phyloP scores from a whole-genome alignment of 2,329 filamentous ascomycete species.

The Coniochaeta sp. region DNA sequence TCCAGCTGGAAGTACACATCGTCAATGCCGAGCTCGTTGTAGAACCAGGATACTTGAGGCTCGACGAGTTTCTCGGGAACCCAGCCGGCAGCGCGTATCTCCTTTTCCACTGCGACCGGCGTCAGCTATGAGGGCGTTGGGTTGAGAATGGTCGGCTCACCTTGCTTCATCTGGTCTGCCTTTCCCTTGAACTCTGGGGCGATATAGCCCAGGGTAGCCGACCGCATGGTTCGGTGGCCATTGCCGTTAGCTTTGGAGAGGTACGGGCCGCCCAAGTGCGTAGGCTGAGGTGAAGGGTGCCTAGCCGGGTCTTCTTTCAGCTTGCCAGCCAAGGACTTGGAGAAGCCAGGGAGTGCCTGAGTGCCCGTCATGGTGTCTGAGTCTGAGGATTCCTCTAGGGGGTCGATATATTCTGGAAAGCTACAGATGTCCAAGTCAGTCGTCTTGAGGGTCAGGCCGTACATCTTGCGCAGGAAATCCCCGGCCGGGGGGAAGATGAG shows the following conservation, averaged over 20 bases:
- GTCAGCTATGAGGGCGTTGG: background rate
- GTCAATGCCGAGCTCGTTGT: constrained; percentile 94
- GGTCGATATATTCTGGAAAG: constrained; percentile 26
- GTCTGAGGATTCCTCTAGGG: constrained; percentile 15
- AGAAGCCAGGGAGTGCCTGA: constrained; percentile 8
- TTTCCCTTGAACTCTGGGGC: constrained; percentile 93
- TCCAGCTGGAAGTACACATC: constrained; percentile 98
- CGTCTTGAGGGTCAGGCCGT: constrained; percentile 20
- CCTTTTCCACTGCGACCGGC: constrained; percentile 61
- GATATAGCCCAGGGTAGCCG: constrained; percentile 88
- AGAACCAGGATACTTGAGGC: constrained; percentile 90
- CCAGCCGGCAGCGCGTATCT: constrained; percentile 73
- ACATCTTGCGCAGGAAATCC: constrained; percentile 14
- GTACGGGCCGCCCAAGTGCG: constrained; percentile 58
- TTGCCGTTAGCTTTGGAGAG: constrained; percentile 35
- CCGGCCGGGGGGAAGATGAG: constrained; percentile 6
- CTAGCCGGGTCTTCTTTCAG: constrained; percentile 36
- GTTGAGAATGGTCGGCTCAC: constrained; percentile 32
- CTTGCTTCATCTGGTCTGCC: constrained; percentile 78
- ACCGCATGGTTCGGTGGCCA: constrained; percentile 70
- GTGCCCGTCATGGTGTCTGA: constrained; percentile 21
- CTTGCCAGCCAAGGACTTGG: constrained; percentile 20
- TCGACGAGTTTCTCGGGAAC: constrained; percentile 79
- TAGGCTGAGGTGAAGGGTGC: constrained; percentile 79
- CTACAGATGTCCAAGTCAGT: constrained; percentile 18